These are phyloP conservation scores for Entonaema liquescens DNA, from an alignment of 495 filamentous ascomycete species.

Conservation along the genomic window DNA sequence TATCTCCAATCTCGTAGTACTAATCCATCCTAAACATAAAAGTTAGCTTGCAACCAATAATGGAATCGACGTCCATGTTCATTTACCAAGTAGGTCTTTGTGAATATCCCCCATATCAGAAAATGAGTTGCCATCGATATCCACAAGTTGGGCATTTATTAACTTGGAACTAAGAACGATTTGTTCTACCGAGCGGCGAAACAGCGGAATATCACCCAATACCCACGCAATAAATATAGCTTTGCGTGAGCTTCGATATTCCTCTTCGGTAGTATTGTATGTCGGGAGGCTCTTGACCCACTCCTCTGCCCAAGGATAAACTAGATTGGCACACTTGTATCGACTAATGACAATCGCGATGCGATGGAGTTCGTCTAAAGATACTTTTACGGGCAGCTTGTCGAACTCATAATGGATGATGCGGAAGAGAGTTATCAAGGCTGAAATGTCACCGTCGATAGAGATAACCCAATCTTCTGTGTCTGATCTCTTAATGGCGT, in stretches of 20 bases:
- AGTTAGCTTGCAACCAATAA: background rate
- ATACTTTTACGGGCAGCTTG: background rate
- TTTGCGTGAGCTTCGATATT: background rate
- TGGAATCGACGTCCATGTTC: background rate
- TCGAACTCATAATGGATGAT: background rate
- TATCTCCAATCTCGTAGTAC: background rate
- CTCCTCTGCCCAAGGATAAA: background rate
- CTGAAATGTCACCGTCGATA: background rate
- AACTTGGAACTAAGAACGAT: background rate
- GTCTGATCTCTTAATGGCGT: background rate
- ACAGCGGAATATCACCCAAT: background rate
- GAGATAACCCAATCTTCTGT: background rate
- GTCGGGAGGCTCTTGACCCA: background rate
- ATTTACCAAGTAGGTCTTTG: background rate
- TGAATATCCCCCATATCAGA: background rate
- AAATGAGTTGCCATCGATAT: background rate
- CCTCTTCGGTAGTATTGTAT: background rate
- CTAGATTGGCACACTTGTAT: background rate
- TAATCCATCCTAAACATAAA: background rate
- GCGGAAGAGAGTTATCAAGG: background rate
- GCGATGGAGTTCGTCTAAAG: background rate
- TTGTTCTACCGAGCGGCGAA: background rate
- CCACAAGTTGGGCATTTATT: background rate
- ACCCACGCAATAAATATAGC: background rate
- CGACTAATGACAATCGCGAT: background rate